Evolutionary conservation across 2,329 filamentous ascomycete genomes (phyloP).

Genomic region (Taxawa tesnikishii): DNA sequence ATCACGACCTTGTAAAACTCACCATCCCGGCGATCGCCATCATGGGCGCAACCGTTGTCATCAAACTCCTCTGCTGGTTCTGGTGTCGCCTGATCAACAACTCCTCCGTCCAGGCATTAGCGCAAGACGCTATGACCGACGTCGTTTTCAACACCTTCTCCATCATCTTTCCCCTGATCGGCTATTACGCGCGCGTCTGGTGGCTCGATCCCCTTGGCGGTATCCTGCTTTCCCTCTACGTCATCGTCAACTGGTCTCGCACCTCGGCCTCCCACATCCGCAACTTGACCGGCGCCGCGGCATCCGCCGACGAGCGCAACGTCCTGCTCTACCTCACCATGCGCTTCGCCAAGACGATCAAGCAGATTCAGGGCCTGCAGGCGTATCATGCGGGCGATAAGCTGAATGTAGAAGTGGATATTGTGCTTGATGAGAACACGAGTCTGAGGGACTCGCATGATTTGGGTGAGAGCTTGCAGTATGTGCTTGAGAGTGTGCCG

Average conservation of each 20-base stretch:
- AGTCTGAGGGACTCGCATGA: slow-evolving; percentile 72
- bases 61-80: slow-evolving; percentile 74
- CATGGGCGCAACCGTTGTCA: slow-evolving; percentile 68
- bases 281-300: slow-evolving; percentile 67
- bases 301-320: slow-evolving; percentile 70
- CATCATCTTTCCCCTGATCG: slow-evolving; percentile 74
- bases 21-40: slow-evolving; percentile 61
- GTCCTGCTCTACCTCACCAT: slow-evolving; percentile 83
- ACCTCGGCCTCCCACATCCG: slow-evolving; percentile 68
- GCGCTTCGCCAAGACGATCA: slow-evolving; percentile 81
- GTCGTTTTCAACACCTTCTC: slow-evolving; percentile 86
- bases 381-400: slow-evolving; percentile 81
- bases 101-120: slow-evolving; percentile 71
- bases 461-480: slow-evolving; percentile 64
- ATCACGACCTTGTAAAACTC: slow-evolving; percentile 61
- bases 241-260: slow-evolving; percentile 67
- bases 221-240: slow-evolving; percentile 62
- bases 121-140: slow-evolving; percentile 56
- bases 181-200: slow-evolving; percentile 66
- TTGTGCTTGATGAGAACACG: slow-evolving; percentile 67
- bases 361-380: slow-evolving; percentile 71
- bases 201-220: slow-evolving; percentile 75
- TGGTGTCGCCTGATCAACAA: slow-evolving; percentile 83
- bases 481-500: slow-evolving; percentile 74
- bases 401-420: slow-evolving; percentile 72